These are phyloP conservation scores for Saccharomyces hybrid DNA, from an alignment of 1,139 yeast genomes.

Conservation along the genomic window DNA sequence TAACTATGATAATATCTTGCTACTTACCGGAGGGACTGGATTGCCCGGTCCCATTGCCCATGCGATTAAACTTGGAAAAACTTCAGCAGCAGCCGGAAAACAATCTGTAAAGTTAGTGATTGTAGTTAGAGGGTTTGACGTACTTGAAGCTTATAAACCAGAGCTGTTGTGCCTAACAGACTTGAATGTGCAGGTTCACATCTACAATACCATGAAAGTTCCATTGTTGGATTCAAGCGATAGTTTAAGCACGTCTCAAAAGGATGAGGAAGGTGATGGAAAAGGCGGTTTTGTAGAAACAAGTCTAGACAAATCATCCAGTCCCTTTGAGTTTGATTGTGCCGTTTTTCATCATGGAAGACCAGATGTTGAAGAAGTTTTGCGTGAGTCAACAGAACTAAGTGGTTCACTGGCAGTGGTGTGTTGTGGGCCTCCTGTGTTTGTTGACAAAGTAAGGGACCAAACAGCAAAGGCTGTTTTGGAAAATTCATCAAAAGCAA, in stretches of 20 bases:
- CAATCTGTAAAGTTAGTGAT: constrained; percentile 2
- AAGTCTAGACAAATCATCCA: neutral
- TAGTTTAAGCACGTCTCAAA: neutral
- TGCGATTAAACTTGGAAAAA: constrained; percentile 11
- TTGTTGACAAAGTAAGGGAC: constrained; percentile 46
- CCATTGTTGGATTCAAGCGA: neutral
- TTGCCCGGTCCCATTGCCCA: constrained; percentile 49
- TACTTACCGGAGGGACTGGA: constrained; percentile 71
- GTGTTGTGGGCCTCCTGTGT: constrained; percentile 46
- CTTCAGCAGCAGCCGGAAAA: neutral
- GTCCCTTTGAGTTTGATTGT: neutral
- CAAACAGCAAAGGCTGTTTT: constrained; percentile 29
- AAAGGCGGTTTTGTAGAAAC: neutral
- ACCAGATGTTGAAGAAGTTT: constrained; percentile 38
- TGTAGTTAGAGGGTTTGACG: constrained; percentile 2
- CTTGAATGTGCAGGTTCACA: constrained; percentile 15
- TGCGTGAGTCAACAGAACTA: constrained; percentile 34
- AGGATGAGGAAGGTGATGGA: neutral
- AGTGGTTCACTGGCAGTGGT: constrained; percentile 38
- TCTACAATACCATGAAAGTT: neutral
- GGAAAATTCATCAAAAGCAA: constrained; percentile 10
- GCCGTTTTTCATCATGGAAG: constrained; percentile 36
- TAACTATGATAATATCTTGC: constrained; percentile 43
- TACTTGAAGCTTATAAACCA: constrained; percentile 2
- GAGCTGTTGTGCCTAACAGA: constrained; percentile 32